Evolutionary conservation across 169 alveolate genomes (phyloP), one percentile per base, ranked within the genome.

Genomic region (Theileria parva): DNA sequence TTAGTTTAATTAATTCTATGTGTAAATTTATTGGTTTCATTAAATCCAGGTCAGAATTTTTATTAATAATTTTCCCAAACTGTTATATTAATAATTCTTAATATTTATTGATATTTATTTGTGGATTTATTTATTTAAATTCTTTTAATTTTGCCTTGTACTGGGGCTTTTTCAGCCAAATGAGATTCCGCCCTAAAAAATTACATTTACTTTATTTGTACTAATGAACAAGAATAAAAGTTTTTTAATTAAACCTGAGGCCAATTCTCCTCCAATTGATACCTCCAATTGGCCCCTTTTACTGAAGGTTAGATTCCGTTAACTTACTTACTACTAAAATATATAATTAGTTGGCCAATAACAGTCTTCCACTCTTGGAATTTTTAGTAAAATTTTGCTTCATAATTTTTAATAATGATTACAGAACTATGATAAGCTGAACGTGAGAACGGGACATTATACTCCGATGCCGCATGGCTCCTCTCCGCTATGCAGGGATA

Each of bases 401-500:
- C 5, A 30, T 32, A 34, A 23, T 34, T 57, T 23, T n/a, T 77
- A 61, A 28, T 78, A 23, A 77, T 30, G 7, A 23, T 73, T 34
- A 25, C 94, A 96, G 97, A 97, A 97, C 83, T 97, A 95, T 83
- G 99, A 96, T 84, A 95, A 94, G 79, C 92, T 98, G 92, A 95
- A 97, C 91, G 97, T 97, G 8, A 90, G 99, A 69, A 95, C 99
- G 2, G 97, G 99, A 44, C 99, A 98, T 91, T 98, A 97, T 92
- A 98, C 99, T 21, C 99, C 99, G 28, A 94, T 98, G 68, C 99
- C 99, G 61, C 93, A 94, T 83, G 99, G 99, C 39, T 93, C 97
- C 91, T 97, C 99, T 25, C 99, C 99, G 0, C 92, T 97, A 39
- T 94, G 96, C 74, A 89, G 99, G 59, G 97, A 97, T 39, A 76